Percentiles rank a stretch among this genome's conserved stretches.
Evolutionary conservation across 2,329 filamentous ascomycete genomes (phyloP).

Genomic region (Calonectria pauciramosa): DNA sequence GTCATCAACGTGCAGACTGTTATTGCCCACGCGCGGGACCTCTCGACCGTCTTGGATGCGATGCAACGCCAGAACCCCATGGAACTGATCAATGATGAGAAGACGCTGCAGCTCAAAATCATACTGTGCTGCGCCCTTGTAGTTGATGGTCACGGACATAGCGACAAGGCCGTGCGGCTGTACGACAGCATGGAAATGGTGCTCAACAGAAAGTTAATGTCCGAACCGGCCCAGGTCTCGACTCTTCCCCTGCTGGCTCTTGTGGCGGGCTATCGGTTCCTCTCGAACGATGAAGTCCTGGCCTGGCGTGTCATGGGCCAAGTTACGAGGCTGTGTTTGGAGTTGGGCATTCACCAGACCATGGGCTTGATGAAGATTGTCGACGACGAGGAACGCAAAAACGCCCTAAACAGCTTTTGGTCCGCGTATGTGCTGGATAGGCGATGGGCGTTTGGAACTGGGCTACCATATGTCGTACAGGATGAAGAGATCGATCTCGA

Average conservation of each 20-base stretch:
- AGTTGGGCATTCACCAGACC: conserved; percentile 85
- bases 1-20: conserved; percentile 81
- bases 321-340: conserved; percentile 82
- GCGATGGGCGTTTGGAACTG: conserved; percentile 91
- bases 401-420: conserved; percentile 85
- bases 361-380: conserved; percentile 79
- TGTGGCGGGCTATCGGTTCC: conserved; percentile 80
- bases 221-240: conserved; percentile 61
- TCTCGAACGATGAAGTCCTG: conserved; percentile 86
- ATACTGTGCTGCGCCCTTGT: conserved; percentile 84
- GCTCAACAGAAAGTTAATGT: conserved; percentile 76
- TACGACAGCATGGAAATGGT: conserved; percentile 82
- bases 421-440: conserved; percentile 87
- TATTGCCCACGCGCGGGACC: conserved; percentile 76
- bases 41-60: conserved; percentile 80
- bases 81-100: conserved; percentile 61
- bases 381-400: conserved; percentile 76
- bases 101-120: conserved; percentile 82
- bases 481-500: conserved; percentile 88
- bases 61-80: conserved; percentile 51
- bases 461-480: conserved; percentile 86
- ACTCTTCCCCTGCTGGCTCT: conserved; percentile 67
- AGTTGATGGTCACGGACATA: conserved; percentile 84
- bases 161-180: conserved; percentile 78
- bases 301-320: conserved; percentile 91